Base-by-base conservation (phyloP, 768 basidiomycete species). In the Chiua virens region DNA sequence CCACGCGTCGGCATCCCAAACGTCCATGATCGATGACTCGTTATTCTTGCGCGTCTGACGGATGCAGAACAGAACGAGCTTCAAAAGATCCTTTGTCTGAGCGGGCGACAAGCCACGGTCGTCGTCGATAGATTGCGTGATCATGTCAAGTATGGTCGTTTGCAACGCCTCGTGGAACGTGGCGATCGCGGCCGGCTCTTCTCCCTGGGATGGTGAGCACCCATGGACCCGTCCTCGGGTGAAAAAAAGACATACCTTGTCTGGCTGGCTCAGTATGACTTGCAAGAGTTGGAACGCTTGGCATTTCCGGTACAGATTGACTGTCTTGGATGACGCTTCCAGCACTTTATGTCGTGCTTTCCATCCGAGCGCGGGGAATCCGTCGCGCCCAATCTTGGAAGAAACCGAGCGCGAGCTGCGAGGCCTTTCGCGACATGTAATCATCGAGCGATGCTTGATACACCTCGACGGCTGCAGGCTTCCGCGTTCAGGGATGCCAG, bases 21-120 rank as follows among this genome's bases (percentile, higher is more conserved):
- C 67, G 5, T 64, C 56, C 11, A 62, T 55, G 4, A 67, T 60
- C 15, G 67, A 66, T 1, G 68, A 51, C 27, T 60, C 42, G 77
- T 62, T 8, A 78, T 77, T 49, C 81, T 83, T 52, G 53, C 51
- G 66, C 2, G 84, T 81, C 52, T 84, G 82, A 47, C 90, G 83
- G n/a, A 85, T 73, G 43, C 81, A 80, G 18, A 77, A 62, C 23
- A 90, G 71, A 0, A 75, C 85, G 45, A 89, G 69, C 68, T 90
- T 94, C 50, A 92, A 66, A 18, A 92, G 65, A n/a, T 89, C 87
- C 69, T 92, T 96, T 61, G 87, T 62, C 55, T 92, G 88, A 1
- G 80, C 65, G 2, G 85, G 75, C 15, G 80, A 83, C 38, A 86
- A 65, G 10, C 72, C 60, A 36, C 63, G 56, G 22, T 74, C 70